These are phyloP conservation scores for Cadophora sp. DNA, from an alignment of 2,329 filamentous ascomycete genomes.

Conservation along the genomic window DNA sequence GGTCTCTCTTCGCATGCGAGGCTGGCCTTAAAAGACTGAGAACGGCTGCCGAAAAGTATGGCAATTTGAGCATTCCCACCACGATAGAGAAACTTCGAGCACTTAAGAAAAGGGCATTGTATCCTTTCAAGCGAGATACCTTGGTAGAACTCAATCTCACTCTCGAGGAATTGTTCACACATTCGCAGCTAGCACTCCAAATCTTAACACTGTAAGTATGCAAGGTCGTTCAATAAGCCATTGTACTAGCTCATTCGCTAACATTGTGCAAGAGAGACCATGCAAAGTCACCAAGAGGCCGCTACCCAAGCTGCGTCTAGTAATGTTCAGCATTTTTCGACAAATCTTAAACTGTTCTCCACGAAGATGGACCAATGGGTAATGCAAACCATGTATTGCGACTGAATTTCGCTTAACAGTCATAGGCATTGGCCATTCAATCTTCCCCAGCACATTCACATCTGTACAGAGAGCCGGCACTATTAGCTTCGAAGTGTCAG, in stretches of 20 bases:
- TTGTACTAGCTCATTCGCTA: neutral
- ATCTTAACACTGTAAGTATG: neutral
- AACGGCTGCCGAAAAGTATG: neutral
- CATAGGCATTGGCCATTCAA: neutral
- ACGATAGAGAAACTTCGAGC: neutral
- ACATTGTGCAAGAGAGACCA: neutral
- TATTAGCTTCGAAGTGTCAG: neutral
- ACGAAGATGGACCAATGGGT: neutral
- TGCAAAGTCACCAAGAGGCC: neutral
- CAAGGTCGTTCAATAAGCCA: too few relatives aligned
- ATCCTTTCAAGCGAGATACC: neutral
- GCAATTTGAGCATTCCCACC: neutral
- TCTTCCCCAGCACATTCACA: neutral
- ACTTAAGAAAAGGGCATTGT: neutral
- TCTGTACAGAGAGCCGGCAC: neutral
- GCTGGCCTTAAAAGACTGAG: neutral
- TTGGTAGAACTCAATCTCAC: neutral
- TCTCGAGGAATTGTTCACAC: neutral
- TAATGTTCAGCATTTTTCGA: too few relatives aligned
- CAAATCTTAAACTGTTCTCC: neutral
- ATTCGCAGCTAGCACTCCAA: neutral
- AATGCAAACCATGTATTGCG: neutral
- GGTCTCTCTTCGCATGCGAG: neutral
- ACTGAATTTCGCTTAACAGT: neutral
- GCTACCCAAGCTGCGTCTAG: too few relatives aligned